Percentiles rank a stretch among this genome's conserved stretches.
Conservation (phyloP, 495 filamentous ascomycete species). For the Aspergillus cristatus region DNA sequence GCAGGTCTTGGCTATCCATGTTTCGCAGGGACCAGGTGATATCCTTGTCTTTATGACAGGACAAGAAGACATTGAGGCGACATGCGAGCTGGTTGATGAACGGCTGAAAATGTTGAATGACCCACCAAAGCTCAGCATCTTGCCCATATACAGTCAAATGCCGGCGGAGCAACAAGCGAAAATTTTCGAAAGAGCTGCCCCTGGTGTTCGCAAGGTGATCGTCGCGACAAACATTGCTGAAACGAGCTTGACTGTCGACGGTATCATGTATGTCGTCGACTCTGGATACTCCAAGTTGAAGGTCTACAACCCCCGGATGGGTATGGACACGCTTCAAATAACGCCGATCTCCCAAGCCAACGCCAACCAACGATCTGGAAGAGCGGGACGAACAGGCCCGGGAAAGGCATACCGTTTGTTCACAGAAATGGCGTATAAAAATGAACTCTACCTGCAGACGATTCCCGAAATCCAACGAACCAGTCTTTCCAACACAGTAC, state of each 20-base stretch:
- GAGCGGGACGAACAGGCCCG: conserved; percentile 90
- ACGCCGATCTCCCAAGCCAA: conserved; percentile 98
- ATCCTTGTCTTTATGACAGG: conserved; percentile 99
- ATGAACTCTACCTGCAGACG: conserved; percentile 94
- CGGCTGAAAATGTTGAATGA: conserved; percentile 87
- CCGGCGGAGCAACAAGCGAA: conserved; percentile 95
- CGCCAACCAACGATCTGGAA: conserved; percentile 83
- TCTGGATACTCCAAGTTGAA: conserved; percentile 95
- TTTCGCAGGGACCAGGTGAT: conserved; percentile 83
- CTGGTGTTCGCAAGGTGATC: conserved; percentile 92
- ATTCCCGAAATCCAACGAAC: conserved; percentile 98
- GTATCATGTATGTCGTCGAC: conserved; percentile 99
- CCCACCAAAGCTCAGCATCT: conserved; percentile 85
- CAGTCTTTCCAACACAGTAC: conserved; percentile 87
- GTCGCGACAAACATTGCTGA: conserved; percentile 99
- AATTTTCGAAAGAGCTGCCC: conserved; percentile 86
- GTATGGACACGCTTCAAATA: conserved; percentile 98
- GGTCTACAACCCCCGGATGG: conserved; percentile 97
- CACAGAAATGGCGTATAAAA: conserved; percentile 89
- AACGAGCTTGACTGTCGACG: conserved; percentile 95
- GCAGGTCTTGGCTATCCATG: conserved; percentile 94
- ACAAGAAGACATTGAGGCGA: conserved; percentile 96
- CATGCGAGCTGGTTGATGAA: conserved; percentile 87
- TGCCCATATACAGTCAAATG: conserved; percentile 99
- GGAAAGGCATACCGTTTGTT: conserved; percentile 93